These are phyloP conservation scores for Sophora flavescens DNA, from an alignment of 306 rosid genomes.

Conservation along the genomic window DNA sequence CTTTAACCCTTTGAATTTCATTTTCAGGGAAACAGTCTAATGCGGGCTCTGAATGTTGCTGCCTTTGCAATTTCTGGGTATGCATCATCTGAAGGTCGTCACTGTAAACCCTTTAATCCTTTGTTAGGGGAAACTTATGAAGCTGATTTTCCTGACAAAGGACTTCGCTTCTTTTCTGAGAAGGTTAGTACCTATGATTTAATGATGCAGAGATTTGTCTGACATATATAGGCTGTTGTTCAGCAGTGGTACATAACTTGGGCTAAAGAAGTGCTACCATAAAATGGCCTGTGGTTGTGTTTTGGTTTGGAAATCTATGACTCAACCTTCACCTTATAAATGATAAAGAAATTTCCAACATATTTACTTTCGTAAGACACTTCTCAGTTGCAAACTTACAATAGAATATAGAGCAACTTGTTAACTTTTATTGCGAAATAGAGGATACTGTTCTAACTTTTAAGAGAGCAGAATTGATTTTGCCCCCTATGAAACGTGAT, in stretches of 20 bases:
- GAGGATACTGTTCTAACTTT: conserved; percentile 19
- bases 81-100: conserved; percentile 96
- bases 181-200: conserved; percentile 65
- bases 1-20: conserved; percentile 11
- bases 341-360: neutral
- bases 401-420: neutral
- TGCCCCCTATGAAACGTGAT: no score
- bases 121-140: conserved; percentile 98
- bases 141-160: conserved; percentile 93
- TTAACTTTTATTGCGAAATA: neutral
- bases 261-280: neutral
- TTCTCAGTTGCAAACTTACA: neutral
- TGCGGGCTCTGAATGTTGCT: conserved; percentile 84
- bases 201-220: neutral
- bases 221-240: neutral
- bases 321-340: neutral
- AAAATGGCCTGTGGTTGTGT: neutral
- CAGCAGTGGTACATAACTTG: conserved; percentile 14
- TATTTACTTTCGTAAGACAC: neutral
- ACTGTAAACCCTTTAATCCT: conserved; percentile 98
- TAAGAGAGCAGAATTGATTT: no score
- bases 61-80: conserved; percentile 98
- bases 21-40: conserved; percentile 87
- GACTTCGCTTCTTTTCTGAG: conserved; percentile 95
- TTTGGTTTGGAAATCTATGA: conserved; percentile 13